Conservation (phyloP, 2,329 filamentous ascomycete genomes). For the Aschersonia sp. region DNA sequence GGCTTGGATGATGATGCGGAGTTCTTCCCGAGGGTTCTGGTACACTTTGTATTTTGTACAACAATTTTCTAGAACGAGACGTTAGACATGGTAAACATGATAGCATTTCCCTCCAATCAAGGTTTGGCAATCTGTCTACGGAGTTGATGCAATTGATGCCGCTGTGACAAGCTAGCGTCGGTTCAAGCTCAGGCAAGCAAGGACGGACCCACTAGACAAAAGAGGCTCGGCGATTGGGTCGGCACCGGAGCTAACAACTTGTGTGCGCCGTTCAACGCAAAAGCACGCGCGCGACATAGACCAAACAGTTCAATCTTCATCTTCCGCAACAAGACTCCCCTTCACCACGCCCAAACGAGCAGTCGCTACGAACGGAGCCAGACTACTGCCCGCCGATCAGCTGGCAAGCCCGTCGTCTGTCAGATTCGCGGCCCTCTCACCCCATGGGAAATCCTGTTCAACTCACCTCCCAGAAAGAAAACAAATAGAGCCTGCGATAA, state of each 20-base stretch:
- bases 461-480: background rate
- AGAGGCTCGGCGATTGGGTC: conserved; percentile 2
- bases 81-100: too few relatives aligned
- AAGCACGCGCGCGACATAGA: background rate
- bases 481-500: background rate
- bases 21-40: background rate
- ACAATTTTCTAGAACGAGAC: too few relatives aligned
- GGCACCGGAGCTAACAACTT: conserved; percentile 1
- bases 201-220: background rate
- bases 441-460: background rate
- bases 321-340: background rate
- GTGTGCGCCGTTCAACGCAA: background rate
- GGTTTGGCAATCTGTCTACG: too few relatives aligned
- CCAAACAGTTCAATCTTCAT: background rate
- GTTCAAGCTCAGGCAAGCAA: too few relatives aligned
- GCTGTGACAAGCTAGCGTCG: too few relatives aligned
- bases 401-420: background rate
- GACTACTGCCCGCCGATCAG: too few relatives aligned
- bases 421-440: background rate
- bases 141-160: too few relatives aligned
- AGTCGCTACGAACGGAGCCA: too few relatives aligned
- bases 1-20: background rate
- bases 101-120: too few relatives aligned
- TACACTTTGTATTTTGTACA: too few relatives aligned
- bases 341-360: too few relatives aligned